phyloP scores from a whole-genome alignment of 2,329 filamentous ascomycete genomes.

The Paracorniculantispora psalliotae region DNA sequence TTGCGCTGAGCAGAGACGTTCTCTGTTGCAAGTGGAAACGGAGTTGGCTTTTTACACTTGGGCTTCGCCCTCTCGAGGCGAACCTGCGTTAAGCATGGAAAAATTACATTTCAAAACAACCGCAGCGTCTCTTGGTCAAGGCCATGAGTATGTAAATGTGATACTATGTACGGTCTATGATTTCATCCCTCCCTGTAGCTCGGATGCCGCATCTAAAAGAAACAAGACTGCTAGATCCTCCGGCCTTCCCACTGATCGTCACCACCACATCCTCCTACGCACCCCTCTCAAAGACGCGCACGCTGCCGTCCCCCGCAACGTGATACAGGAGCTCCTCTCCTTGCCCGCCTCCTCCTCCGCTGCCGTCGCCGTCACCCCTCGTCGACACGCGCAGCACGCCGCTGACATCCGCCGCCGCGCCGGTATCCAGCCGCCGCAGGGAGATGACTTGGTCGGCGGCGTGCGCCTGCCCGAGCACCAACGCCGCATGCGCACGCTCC shows the following conservation, averaged over 20 bases:
- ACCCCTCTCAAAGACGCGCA: constrained; percentile 81
- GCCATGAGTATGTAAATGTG: background rate
- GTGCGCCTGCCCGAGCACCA: constrained; percentile 69
- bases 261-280: constrained; percentile 24
- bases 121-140: background rate
- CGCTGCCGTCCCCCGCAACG: constrained; percentile 71
- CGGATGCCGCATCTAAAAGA: too few relatives aligned
- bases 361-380: constrained; percentile 76
- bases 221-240: too few relatives aligned
- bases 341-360: constrained; percentile 68
- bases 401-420: constrained; percentile 84
- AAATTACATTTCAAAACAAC: background rate
- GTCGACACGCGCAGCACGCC: constrained; percentile 76
- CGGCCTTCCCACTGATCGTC: too few relatives aligned
- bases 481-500: constrained; percentile 65
- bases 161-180: too few relatives aligned
- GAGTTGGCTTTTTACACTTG: background rate
- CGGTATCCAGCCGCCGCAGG: constrained; percentile 74
- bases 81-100: background rate
- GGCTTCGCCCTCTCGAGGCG: background rate
- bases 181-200: too few relatives aligned
- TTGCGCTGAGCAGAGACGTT: too few relatives aligned
- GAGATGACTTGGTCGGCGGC: constrained; percentile 66
- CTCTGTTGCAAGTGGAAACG: background rate
- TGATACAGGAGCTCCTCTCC: constrained; percentile 77